Percentiles rank a stretch among this genome's conserved stretches.
These are phyloP conservation scores for Epichloe amarillans DNA, from an alignment of 2,329 filamentous ascomycete species.

Conservation along the genomic window DNA sequence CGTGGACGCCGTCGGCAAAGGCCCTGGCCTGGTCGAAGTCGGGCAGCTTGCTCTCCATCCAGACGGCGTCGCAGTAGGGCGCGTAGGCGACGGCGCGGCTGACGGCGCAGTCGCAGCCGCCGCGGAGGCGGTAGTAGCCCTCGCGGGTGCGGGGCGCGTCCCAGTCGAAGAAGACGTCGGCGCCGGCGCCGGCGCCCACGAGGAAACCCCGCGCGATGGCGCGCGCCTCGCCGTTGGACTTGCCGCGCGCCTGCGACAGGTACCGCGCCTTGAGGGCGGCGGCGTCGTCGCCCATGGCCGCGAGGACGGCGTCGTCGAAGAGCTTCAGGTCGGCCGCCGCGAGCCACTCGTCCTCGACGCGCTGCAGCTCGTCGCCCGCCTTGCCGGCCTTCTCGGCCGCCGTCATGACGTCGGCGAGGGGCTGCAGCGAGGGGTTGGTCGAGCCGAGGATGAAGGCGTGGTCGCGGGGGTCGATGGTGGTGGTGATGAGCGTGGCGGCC, in stretches of 20 bases:
- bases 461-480: slow-evolving; percentile 89
- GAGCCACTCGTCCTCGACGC: slow-evolving; percentile 84
- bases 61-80: slow-evolving; percentile 89
- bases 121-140: slow-evolving; percentile 87
- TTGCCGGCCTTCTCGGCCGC: slow-evolving; percentile 75
- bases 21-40: slow-evolving; percentile 85
- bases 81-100: slow-evolving; percentile 86
- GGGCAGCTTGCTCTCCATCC: slow-evolving; percentile 98
- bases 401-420: slow-evolving; percentile 83
- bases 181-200: slow-evolving; percentile 68
- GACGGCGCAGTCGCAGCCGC: slow-evolving; percentile 81
- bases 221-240: slow-evolving; percentile 72
- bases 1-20: slow-evolving; percentile 87
- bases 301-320: slow-evolving; percentile 80
- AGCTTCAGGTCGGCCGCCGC: slow-evolving; percentile 67
- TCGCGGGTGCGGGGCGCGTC: slow-evolving; percentile 84
- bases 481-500: slow-evolving; percentile 92
- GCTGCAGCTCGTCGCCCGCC: slow-evolving; percentile 66
- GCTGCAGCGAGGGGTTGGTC: slow-evolving; percentile 74
- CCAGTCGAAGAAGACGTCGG: slow-evolving; percentile 88
- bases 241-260: slow-evolving; percentile 56
- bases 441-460: slow-evolving; percentile 84
- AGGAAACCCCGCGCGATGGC: slow-evolving; percentile 65
- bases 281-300: slow-evolving; percentile 61
- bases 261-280: slow-evolving; percentile 51